Evolutionary conservation across 345 rosid genomes (phyloP), one percentile per base, ranked within the genome.

Genomic region (Anacardium occidentale): DNA sequence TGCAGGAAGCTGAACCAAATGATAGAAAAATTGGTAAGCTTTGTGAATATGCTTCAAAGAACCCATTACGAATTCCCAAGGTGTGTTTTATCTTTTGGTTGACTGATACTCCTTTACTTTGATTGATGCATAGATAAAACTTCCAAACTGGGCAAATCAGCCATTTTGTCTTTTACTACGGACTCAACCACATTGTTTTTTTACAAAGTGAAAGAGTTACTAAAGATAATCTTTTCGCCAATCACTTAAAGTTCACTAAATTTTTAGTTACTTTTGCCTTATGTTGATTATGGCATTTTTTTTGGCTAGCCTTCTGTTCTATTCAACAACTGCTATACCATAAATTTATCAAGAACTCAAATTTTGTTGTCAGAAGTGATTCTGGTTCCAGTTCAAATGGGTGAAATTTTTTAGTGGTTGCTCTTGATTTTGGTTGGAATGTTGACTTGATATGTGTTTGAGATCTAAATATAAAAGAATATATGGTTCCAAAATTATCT

Each of bases 1-100:
- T 83, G 76, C 86, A 94, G 98, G 95, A 83, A 51, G 89, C 85
- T 51, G 89, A 87, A 76, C 90, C 93, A 22, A 90, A 90, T 77
- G 97, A 94, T 71, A 86, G 98, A 72, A 90, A 89, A 76, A 90
- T 90, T 34, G 91, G 91, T 75, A 94, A 88, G 85, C 93, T 94
- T 74, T 94, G 98, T 76, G 97, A 94, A 58, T 94, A 94, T 87
- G 97, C 87, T 26, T 87, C 87, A 32, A 89, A 84, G 85, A 94
- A 94, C 68, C 97, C 98, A 15, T 77, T 94, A 77, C 85, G 97
- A 74, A 90, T 94, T 67, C 98, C 98, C 4, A 85, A 92, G 97
- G 98, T 88, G 68, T 68, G 83, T 17, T 68, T 44, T 75, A 20
- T 73, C 66, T 74, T 71, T 58, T 40, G 40, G 17, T 63, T 62